These are phyloP conservation scores for Clavispora vitiphila DNA, from an alignment of 805 yeast species.

Conservation along the genomic window DNA sequence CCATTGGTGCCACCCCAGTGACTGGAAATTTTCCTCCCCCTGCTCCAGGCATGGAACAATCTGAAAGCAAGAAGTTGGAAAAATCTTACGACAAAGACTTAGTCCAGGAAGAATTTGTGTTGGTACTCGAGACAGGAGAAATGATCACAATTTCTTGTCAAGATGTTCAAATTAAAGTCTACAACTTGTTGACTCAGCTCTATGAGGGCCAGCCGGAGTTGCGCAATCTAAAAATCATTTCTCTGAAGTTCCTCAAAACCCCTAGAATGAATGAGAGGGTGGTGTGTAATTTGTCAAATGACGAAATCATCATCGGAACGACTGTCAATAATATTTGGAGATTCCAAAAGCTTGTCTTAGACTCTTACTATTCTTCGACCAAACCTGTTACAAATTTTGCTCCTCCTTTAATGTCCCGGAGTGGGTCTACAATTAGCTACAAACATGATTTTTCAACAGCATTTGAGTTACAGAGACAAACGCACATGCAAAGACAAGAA, in stretches of 20 bases:
- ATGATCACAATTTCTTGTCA: conserved; percentile 45
- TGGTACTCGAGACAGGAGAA: conserved; percentile 49
- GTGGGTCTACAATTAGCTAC: background rate
- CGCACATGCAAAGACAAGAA: background rate
- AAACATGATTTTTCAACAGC: conserved; percentile 2
- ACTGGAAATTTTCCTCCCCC: conserved; percentile 36
- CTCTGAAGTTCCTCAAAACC: conserved; percentile 55
- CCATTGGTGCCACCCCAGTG: conserved; percentile 15
- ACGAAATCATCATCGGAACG: conserved; percentile 55
- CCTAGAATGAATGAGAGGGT: conserved; percentile 74
- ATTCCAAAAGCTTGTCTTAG: conserved; percentile 38
- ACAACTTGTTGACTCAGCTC: conserved; percentile 20
- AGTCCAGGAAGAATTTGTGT: conserved; percentile 43
- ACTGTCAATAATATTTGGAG: conserved; percentile 66
- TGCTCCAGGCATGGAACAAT: conserved; percentile 6
- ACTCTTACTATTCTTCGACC: background rate
- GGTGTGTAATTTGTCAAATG: conserved; percentile 47
- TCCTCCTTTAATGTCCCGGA: conserved; percentile 14
- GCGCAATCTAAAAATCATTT: conserved; percentile 29
- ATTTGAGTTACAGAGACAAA: conserved; percentile 4
- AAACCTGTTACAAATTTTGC: conserved; percentile 9
- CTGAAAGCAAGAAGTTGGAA: conserved; percentile 1
- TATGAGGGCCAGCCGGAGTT: conserved; percentile 11
- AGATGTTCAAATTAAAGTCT: conserved; percentile 38
- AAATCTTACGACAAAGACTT: conserved; percentile 15